A percentile compares a stretch with the other conserved stretches of the same genome.
phyloP scores from a whole-genome alignment of 2,329 filamentous ascomycete genomes.

The Malbranchea zuffiana region DNA sequence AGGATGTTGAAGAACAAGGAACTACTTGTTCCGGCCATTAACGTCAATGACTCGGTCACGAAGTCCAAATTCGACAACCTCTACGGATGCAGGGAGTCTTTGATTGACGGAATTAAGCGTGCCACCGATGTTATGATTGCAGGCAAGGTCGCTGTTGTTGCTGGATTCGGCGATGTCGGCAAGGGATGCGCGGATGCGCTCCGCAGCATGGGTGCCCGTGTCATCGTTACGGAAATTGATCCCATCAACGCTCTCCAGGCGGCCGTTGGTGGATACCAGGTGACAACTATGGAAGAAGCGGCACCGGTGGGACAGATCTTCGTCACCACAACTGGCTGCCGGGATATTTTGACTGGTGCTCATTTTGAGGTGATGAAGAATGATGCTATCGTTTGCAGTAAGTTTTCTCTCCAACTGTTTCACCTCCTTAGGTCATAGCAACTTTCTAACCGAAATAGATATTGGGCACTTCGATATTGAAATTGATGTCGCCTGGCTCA shows the following conservation, averaged over 20 bases:
- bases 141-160: constrained; percentile 95
- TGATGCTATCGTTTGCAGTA: constrained; percentile 97
- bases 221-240: constrained; percentile 93
- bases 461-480: constrained; percentile 99
- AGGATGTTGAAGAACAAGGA: constrained; percentile 84
- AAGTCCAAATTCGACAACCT: constrained; percentile 99
- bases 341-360: constrained; percentile 82
- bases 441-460: constrained; percentile 41
- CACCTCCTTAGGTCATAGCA: no score
- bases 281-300: constrained; percentile 96
- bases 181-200: constrained; percentile 97
- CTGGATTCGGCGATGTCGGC: constrained; percentile 96
- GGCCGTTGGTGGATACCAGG: constrained; percentile 92
- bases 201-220: constrained; percentile 91
- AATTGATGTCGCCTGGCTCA: constrained; percentile 99
- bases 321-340: constrained; percentile 97
- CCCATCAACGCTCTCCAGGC: constrained; percentile 99
- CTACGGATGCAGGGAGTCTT: constrained; percentile 97
- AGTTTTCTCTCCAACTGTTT: constrained; percentile 26
- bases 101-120: constrained; percentile 99
- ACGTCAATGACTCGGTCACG: constrained; percentile 99
- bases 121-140: constrained; percentile 99
- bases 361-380: constrained; percentile 96
- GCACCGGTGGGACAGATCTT: constrained; percentile 87
- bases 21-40: constrained; percentile 91